phyloP scores from a whole-genome alignment of 441 rosid species.

The Mallotus repandus region DNA sequence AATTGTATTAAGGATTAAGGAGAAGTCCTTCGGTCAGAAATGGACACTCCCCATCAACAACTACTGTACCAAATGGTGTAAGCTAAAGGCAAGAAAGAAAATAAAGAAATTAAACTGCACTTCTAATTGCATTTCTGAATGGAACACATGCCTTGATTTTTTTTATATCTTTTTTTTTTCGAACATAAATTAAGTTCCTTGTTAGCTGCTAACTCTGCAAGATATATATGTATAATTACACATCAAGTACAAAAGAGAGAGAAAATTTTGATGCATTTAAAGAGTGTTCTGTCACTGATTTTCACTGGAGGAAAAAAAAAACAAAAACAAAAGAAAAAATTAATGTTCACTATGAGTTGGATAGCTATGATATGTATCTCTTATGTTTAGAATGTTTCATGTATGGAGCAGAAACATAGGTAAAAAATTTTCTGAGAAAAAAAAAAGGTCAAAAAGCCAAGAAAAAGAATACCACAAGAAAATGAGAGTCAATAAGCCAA shows the following conservation, averaged over 20 bases:
- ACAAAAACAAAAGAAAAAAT: not conserved
- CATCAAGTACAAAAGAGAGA: not conserved
- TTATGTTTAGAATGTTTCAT: not conserved
- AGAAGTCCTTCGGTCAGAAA: not conserved
- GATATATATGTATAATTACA: not conserved
- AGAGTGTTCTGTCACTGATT: not conserved
- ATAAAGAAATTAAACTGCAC: not conserved
- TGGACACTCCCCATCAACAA: too few species aligned
- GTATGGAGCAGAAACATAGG: not conserved
- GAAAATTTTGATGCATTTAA: not conserved
- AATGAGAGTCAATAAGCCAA: too few species aligned
- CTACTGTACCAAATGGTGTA: too few species aligned
- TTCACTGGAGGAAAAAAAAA: not conserved
- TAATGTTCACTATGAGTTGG: not conserved
- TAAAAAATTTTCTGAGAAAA: not conserved
- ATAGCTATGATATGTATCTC: not conserved
- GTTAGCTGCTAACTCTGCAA: not conserved
- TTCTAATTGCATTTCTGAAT: not conserved
- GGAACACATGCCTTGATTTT: not conserved
- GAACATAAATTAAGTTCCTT: not conserved
- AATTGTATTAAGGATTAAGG: conserved; percentile 10
- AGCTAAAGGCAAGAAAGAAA: not conserved
- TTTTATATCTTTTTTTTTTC: too few species aligned
- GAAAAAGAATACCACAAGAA: not conserved
- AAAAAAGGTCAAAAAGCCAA: not conserved